Evolutionary conservation across 306 rosid species (phyloP).

Genomic region (Trifolium fragiferum): DNA sequence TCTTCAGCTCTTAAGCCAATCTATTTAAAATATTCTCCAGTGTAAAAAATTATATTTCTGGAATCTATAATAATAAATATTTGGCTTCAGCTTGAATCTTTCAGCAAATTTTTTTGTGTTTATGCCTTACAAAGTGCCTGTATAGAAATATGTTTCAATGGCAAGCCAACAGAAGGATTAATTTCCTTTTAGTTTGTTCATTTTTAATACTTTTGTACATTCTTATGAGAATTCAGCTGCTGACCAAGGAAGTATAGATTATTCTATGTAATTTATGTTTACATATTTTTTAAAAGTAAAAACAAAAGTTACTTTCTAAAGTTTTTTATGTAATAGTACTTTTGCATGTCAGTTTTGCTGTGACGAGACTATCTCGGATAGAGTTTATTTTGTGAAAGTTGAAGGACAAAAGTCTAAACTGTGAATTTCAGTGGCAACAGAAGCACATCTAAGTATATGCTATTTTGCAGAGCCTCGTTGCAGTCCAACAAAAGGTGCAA

Average conservation of each 20-base stretch:
- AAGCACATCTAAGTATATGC: neutral
- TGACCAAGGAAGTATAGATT: constrained; percentile 18
- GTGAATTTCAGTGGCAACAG: constrained; percentile 34
- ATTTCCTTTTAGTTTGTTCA: constrained; percentile 10
- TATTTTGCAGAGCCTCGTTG: constrained; percentile 18
- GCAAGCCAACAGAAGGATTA: constrained; percentile 35
- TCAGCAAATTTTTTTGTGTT: constrained; percentile 34
- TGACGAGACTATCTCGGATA: constrained; percentile 36
- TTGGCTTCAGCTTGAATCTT: constrained; percentile 54
- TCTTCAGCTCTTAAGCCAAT: constrained; percentile 56
- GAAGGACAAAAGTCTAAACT: constrained; percentile 30
- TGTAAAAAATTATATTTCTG: constrained; percentile 52
- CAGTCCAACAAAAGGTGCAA: constrained; percentile 28
- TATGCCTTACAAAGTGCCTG: constrained; percentile 33
- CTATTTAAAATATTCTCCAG: constrained; percentile 40
- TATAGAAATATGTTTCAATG: constrained; percentile 37
- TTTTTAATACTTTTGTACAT: constrained; percentile 29
- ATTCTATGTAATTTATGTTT: constrained; percentile 6
- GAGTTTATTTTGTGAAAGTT: constrained; percentile 48
- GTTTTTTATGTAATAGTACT: constrained; percentile 26
- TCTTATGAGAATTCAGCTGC: constrained; percentile 26
- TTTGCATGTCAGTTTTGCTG: constrained; percentile 15
- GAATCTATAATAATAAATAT: constrained; percentile 46
- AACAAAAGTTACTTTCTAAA: constrained; percentile 5
- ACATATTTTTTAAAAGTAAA: neutral